Evolutionary conservation across 192 early-diverging fungal genomes (phyloP), one percentile per base, ranked within the genome.

Genomic region (Coemansia sp.): DNA sequence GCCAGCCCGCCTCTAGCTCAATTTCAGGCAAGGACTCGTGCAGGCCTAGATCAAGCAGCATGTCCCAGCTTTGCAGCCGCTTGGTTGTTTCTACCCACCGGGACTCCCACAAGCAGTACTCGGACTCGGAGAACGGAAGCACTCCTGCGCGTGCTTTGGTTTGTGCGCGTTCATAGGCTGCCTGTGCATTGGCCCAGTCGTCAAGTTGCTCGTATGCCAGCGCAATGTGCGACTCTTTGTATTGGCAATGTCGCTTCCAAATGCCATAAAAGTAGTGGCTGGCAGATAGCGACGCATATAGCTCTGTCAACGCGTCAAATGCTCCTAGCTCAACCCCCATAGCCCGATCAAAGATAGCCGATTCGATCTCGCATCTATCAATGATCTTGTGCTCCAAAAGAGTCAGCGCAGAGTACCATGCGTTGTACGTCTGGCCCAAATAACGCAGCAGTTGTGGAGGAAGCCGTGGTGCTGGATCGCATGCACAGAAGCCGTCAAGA

Each of bases 81-180:
- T 96, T 81, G 0, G 95, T 88, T 41, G 91, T 93, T 26, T 74
- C 72, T 19, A 97, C 83, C 97, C 97, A 99, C 51, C 93, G 91
- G 51, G 94, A 86, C 80, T 99, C 97, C 97, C 97, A 99, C 16
- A 99, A 71, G 21, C 83, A 81, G 69, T 97, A 99, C 54, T 99
- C 97, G 2, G 91, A 85, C 70, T 99, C 97, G 21, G 87, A 87
- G 58, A 94, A 97, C 12, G 91, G 89, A 30, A 94, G 65, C 2
- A 85, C 83, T 0, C 92, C 90, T 3, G 84, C 89, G 20, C 93
- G 79, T 6, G 92, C 93, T 61, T 97, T 97, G 49, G 82, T 83
- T 55, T 97, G 95, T 6, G 96, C 97, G 26, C 73, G 85, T 71
- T 98, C 97, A 50, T 94, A 97, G 61, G 89, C 81, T 19, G 76